Base-by-base conservation (phyloP, 495 filamentous ascomycete species). In the Xylaria venustula region DNA sequence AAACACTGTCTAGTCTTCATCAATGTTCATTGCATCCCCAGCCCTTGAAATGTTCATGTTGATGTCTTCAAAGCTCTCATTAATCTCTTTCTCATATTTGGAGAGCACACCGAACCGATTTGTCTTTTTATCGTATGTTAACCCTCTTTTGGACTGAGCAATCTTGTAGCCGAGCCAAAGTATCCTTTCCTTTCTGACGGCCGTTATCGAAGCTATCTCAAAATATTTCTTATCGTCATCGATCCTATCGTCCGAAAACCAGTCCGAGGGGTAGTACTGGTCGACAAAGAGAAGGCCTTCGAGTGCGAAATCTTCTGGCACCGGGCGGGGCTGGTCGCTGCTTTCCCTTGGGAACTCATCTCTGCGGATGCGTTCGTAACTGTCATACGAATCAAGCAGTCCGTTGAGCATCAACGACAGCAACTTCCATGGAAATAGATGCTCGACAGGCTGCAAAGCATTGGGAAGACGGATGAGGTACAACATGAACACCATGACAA, bases 281-380 rank as follows among this genome's bases (percentile, higher is more conserved):
- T 85, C 80, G 4, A 82, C 83, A 85, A 88, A 96, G 3, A 87
- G 67, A 20, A 93, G 82, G 0, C 93, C 94, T 5, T 88, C 83
- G 55, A 96, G 85, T 0, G 87, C 77, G 60, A 86, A 97, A 63
- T 98, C 94, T 62, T 97, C 94, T 0, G 91, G 87, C 0, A 97
- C 69, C 6, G 91, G 91, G 17, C 83, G 76, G 7, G 67, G 75
- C 8, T 66, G 68, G 20, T 77, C 81, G 42, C 85, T 81, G 2
- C 85, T 77, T 7, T 79, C 68, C 46, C 68, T 62, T 0, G 84
- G 87, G 47, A 90, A 88, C 0, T 64, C 63, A 36, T 79, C 67
- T 26, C 68, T 66, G 48, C 85, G 82, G 34, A 88, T 75, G 1
- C 79, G 79, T 30, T 65, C 26, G 30, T 69, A 50, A 12, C 70